phyloP scores from a whole-genome alignment of 2,329 filamentous ascomycete genomes.

The Uncinocarpus reesii region DNA sequence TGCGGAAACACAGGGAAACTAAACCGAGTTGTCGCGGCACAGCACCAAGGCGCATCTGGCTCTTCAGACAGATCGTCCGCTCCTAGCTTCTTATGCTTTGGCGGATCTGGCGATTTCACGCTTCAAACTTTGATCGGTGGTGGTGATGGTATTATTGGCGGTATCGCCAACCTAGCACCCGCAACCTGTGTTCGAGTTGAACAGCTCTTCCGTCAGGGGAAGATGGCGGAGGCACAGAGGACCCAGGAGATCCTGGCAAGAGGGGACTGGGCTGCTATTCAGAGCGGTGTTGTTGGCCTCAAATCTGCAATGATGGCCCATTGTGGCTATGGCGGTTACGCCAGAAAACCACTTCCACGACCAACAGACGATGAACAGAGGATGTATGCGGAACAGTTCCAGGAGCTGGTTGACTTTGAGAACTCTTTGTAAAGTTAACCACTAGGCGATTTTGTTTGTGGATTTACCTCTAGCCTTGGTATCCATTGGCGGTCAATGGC shows the following conservation, averaged over 20 bases:
- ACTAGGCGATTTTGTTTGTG: neutral
- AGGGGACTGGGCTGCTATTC: slow-evolving; percentile 60
- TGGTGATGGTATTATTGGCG: slow-evolving; percentile 61
- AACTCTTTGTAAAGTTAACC: slow-evolving; percentile 9
- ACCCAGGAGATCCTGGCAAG: slow-evolving; percentile 56
- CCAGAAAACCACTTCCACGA: slow-evolving; percentile 43
- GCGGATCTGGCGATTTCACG: slow-evolving; percentile 64
- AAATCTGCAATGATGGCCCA: slow-evolving; percentile 55
- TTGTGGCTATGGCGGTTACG: slow-evolving; percentile 55
- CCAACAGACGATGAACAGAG: slow-evolving; percentile 78
- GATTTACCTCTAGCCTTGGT: neutral
- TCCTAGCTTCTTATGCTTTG: slow-evolving; percentile 54
- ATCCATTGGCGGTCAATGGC: neutral
- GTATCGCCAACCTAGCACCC: slow-evolving; percentile 60
- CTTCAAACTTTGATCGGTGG: slow-evolving; percentile 60
- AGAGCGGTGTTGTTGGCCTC: slow-evolving; percentile 58
- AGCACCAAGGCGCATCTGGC: slow-evolving; percentile 2
- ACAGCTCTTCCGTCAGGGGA: slow-evolving; percentile 51
- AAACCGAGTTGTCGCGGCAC: slow-evolving; percentile 51
- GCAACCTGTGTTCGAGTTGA: slow-evolving; percentile 53
- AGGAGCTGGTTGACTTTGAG: slow-evolving; percentile 33
- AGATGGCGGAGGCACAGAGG: slow-evolving; percentile 49
- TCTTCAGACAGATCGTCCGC: slow-evolving; percentile 1
- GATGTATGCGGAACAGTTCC: slow-evolving; percentile 87
- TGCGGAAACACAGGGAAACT: slow-evolving; percentile 85